Evolutionary conservation across 1,139 yeast species (phyloP).

Genomic region (Scheffersomyces insectosa): DNA sequence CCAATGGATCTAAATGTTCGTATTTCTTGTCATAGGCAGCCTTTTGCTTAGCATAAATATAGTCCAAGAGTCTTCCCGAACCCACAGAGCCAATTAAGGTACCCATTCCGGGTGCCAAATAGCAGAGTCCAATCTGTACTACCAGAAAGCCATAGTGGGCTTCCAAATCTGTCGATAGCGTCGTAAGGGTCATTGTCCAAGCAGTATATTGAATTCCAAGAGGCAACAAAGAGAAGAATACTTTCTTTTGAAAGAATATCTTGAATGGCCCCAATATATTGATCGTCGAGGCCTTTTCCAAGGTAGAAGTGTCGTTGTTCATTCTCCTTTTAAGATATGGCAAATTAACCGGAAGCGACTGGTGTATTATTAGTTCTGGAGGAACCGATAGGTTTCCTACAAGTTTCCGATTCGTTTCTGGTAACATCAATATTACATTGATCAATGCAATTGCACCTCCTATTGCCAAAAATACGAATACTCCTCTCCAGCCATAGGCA

Average conservation of each 20-base stretch:
- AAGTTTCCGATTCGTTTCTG: constrained; percentile 69
- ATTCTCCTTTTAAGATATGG: constrained; percentile 17
- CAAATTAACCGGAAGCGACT: constrained; percentile 40
- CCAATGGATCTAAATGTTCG: constrained; percentile 24
- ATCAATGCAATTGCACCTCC: constrained; percentile 50
- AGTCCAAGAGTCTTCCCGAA: constrained; percentile 50
- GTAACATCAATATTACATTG: constrained; percentile 46
- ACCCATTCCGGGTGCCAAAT: constrained; percentile 57
- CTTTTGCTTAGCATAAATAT: constrained; percentile 34
- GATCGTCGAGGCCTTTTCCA: constrained; percentile 10
- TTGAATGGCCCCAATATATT: constrained; percentile 48
- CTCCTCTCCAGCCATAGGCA: constrained; percentile 69
- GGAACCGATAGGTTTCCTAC: constrained; percentile 66
- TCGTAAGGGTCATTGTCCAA: constrained; percentile 71
- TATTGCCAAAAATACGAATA: constrained; percentile 72
- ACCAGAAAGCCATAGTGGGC: constrained; percentile 50
- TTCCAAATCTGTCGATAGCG: constrained; percentile 56
- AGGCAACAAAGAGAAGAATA: constrained; percentile 40
- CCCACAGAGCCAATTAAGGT: constrained; percentile 51
- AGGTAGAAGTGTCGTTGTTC: constrained; percentile 6
- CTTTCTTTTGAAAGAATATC: constrained; percentile 35
- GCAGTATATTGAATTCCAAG: constrained; percentile 61
- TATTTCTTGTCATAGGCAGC: constrained; percentile 45
- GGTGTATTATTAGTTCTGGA: constrained; percentile 42
- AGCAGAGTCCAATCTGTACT: constrained; percentile 63